phyloP scores from a whole-genome alignment of 139 green algal genomes.

The Picochlorum sp. region DNA sequence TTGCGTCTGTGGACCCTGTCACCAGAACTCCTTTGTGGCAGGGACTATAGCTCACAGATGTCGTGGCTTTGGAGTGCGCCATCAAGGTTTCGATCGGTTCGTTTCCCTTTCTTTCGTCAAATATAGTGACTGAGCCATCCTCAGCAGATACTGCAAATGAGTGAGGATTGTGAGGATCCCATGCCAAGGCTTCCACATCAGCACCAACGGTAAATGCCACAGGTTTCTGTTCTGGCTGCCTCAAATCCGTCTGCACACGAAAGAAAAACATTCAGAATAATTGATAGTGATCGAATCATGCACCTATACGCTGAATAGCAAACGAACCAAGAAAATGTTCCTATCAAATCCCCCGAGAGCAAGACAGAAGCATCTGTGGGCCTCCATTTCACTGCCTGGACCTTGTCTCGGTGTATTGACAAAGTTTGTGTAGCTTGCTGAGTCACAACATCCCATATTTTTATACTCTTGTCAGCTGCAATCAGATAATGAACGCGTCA shows the following conservation, averaged over 20 bases:
- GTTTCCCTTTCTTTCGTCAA: conserved; percentile 46
- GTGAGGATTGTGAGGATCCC: conserved; percentile 67
- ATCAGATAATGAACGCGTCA: background rate
- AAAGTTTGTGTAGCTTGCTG: conserved; percentile 66
- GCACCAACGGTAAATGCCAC: conserved; percentile 57
- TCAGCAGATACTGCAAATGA: conserved; percentile 81
- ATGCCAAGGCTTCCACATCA: conserved; percentile 83
- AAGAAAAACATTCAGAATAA: background rate
- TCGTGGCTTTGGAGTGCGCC: conserved; percentile 79
- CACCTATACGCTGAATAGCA: background rate
- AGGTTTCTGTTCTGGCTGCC: conserved; percentile 27
- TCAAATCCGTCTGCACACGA: conserved; percentile 38
- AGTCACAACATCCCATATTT: conserved; percentile 73
- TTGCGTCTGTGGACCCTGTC: conserved; percentile 88
- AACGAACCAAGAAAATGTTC: conserved; percentile 54
- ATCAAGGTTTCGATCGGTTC: conserved; percentile 60
- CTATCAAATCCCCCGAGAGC: conserved; percentile 84
- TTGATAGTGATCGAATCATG: background rate
- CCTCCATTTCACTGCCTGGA: conserved; percentile 94
- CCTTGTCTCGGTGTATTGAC: conserved; percentile 82
- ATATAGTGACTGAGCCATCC: conserved; percentile 60
- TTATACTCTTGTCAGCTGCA: conserved; percentile 76
- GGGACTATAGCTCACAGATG: conserved; percentile 58
- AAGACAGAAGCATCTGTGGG: conserved; percentile 73
- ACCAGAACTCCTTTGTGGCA: conserved; percentile 60